Base-by-base conservation (phyloP, 2,329 filamentous ascomycete species). In the Cryphonectria carpinicola region DNA sequence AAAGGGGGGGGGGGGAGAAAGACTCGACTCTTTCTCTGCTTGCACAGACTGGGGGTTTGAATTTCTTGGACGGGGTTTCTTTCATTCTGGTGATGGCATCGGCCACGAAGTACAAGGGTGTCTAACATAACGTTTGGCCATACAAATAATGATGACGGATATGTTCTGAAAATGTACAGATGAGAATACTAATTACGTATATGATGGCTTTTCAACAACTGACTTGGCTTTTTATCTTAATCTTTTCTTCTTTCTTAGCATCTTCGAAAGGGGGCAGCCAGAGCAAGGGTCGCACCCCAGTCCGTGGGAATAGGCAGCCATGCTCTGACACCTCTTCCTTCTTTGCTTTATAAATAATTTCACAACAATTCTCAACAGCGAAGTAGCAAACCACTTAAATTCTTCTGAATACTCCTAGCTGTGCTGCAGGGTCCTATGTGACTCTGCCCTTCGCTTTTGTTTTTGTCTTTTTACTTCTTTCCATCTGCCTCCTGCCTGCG, bases 381-480 rank as follows among this genome's bases (percentile, higher is more conserved):
- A 71, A 71, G 69, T 68, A 68, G 69, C 69, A 14, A 67, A 19
- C 63, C 2, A 22, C 35, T 28, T 10, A 3, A 22, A 10, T 28
- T 54, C n/a, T 28, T 54, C 52, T 1, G 52, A 28, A 14, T 0
- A 25, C 6, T n/a, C 22, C 6, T 49, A 49, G 3, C 46, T 25
- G 11, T 25, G 3, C 49, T 8, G 43, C 39, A 25, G 56, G 19
- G 32, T 19, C 39, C n/a, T 5, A 52, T 25, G n/a, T 43, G 19
- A 37, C 28, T 56, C 43, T 64, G 52, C 61, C n/a, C 65, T 68
- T 71, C 65, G 73, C 73, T 72, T 73, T 75, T 73, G 67, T 8
- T n/a, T 28, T 60, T 63, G 46, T n/a, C n/a, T n/a, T n/a, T n/a
- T n/a, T n/a, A n/a, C 4, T 7, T 41, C 35, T 41, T 43, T 19